phyloP scores from a whole-genome alignment of 1,139 yeast species.

The Blastobotrys illinoisensis region DNA sequence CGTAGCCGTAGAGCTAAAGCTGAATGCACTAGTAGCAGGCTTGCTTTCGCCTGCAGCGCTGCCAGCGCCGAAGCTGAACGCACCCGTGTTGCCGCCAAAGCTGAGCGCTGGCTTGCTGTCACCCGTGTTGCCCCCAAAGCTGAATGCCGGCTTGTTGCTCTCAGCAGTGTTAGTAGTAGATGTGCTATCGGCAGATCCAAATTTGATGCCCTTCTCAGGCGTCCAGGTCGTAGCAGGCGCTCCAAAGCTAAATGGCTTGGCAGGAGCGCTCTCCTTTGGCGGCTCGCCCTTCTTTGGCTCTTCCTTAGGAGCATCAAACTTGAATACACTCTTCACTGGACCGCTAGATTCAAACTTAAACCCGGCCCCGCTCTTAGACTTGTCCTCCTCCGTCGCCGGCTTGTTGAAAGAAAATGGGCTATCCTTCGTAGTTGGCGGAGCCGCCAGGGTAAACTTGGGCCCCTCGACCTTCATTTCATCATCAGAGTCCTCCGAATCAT shows the following conservation, averaged over 20 bases:
- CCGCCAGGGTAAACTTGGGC: conserved; percentile 20
- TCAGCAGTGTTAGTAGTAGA: neutral
- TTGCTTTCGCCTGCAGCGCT: neutral
- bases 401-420: conserved; percentile 19
- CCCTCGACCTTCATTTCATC: conserved; percentile 20
- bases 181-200: conserved; percentile 22
- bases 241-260: conserved; percentile 12
- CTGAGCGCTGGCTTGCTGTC: neutral
- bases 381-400: conserved; percentile 6
- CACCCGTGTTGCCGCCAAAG: conserved; percentile 14
- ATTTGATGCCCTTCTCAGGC: conserved; percentile 26
- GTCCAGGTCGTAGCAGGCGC: conserved; percentile 1
- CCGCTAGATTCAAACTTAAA: conserved; percentile 13
- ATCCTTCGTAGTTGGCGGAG: conserved; percentile 18
- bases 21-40: conserved; percentile 20
- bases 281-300: conserved; percentile 16
- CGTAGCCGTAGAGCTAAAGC: conserved; percentile 22
- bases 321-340: conserved; percentile 10
- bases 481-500: conserved; percentile 15
- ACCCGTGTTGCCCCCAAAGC: conserved; percentile 1
- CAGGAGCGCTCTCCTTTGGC: conserved; percentile 13
- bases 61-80: too few species aligned
- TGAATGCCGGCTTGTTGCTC: conserved; percentile 3
- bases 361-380: conserved; percentile 7
- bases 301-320: conserved; percentile 8